Evolutionary conservation across 139 green algal genomes (phyloP).

Genomic region (Tetraselmis striata): DNA sequence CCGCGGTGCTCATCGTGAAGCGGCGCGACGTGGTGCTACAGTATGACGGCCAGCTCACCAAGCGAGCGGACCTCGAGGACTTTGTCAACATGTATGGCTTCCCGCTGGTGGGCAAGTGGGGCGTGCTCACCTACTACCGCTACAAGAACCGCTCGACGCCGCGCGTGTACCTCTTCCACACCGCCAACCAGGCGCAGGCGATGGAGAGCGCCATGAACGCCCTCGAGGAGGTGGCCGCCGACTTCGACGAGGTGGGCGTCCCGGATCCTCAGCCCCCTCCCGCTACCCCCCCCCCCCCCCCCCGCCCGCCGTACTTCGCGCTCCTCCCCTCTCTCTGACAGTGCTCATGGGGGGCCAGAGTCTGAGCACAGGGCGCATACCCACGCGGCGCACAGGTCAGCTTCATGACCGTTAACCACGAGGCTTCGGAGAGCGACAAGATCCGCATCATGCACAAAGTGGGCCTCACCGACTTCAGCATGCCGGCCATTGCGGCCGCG

Average conservation of each 20-base stretch:
- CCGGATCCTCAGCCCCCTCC: not conserved
- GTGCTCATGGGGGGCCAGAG: no score
- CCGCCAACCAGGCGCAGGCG: conserved; percentile 1
- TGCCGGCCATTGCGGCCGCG: conserved; percentile 11
- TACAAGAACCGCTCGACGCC: conserved; percentile 9
- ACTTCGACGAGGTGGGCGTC: conserved; percentile 4
- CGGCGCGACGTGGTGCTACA: conserved; percentile 7
- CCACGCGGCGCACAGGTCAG: not conserved
- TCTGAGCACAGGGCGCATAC: no score
- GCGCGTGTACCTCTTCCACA: conserved; percentile 20
- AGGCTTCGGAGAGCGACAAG: conserved; percentile 14
- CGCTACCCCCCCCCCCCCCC: no score
- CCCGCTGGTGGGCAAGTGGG: conserved; percentile 22
- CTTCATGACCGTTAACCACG: conserved; percentile 11
- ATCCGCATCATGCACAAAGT: conserved; percentile 8
- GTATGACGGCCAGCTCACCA: conserved; percentile 6
- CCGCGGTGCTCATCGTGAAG: conserved; percentile 15
- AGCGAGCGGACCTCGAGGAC: conserved; percentile 1
- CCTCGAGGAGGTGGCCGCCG: not conserved
- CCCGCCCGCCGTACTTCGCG: no score
- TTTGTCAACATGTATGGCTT: conserved; percentile 19
- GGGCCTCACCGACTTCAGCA: conserved; percentile 1
- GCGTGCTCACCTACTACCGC: conserved; percentile 18
- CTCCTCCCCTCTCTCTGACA: no score
- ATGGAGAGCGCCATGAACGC: not conserved